Conservation (phyloP, 768 basidiomycete genomes). For the Sarcodon aspratus region DNA sequence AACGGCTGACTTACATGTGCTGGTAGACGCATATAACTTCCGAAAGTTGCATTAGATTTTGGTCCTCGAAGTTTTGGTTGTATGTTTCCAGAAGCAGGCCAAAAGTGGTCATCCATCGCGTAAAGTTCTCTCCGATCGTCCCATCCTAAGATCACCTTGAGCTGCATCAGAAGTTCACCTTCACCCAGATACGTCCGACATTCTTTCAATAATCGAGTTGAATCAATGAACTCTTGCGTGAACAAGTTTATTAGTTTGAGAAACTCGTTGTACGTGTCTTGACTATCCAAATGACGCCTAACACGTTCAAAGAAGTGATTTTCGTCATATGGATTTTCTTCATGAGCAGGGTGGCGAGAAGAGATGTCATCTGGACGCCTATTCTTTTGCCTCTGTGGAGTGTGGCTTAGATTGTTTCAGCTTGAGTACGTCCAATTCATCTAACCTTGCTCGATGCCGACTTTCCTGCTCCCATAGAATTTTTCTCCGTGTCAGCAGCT, state of each 20-base stretch:
- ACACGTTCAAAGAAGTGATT: conserved; percentile 90
- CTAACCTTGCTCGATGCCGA: conserved; percentile 15
- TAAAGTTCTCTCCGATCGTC: conserved; percentile 50
- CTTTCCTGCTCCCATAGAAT: conserved; percentile 9
- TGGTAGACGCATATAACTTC: conserved; percentile 86
- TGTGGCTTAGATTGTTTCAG: neutral
- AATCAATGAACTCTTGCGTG: conserved; percentile 88
- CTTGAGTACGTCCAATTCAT: neutral
- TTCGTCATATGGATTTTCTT: conserved; percentile 31
- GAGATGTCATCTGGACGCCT: conserved; percentile 1
- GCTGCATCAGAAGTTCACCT: conserved; percentile 68
- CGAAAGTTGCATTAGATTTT: conserved; percentile 27
- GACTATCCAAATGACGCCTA: conserved; percentile 55
- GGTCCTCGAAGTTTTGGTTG: neutral
- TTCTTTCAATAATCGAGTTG: conserved; percentile 71
- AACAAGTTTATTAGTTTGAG: conserved; percentile 91
- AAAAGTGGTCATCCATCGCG: conserved; percentile 3
- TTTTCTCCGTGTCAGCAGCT: conserved; percentile 31
- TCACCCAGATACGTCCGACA: conserved; percentile 64
- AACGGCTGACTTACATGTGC: conserved; percentile 38
- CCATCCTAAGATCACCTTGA: conserved; percentile 83
- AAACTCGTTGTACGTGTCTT: conserved; percentile 87
- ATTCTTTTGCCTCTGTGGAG: neutral
- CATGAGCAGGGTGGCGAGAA: conserved; percentile 8
- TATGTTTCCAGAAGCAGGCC: neutral